Percentiles rank a stretch among this genome's conserved stretches.
phyloP scores from a whole-genome alignment of 345 rosid genomes.

The Bretschneidera sinensis region DNA sequence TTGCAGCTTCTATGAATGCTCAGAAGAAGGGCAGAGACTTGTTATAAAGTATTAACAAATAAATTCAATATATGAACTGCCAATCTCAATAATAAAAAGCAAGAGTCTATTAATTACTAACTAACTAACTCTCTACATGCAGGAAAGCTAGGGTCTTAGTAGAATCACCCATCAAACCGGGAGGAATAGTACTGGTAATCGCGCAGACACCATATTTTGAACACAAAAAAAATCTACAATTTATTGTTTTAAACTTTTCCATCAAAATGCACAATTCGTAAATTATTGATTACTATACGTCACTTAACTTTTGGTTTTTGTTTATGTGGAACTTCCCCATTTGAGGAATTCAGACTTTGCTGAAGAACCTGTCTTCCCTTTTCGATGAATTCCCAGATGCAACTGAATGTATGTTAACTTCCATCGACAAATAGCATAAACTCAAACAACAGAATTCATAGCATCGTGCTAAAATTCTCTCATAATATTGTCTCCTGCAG shows the following conservation, averaged over 20 bases:
- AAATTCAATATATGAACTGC: not conserved
- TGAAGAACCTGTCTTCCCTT: constrained; percentile 45
- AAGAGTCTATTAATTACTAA: not conserved
- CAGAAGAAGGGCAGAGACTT: constrained; percentile 31
- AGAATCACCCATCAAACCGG: constrained; percentile 82
- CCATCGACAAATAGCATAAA: not conserved
- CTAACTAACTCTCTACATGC: constrained; percentile 16
- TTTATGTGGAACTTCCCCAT: not conserved
- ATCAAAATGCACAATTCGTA: not conserved
- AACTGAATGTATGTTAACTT: constrained; percentile 49
- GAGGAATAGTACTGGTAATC: constrained; percentile 62
- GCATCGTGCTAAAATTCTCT: not conserved
- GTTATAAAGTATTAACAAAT: constrained; percentile 36
- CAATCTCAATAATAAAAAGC: not conserved
- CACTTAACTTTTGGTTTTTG: not conserved
- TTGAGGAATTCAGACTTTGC: constrained; percentile 33
- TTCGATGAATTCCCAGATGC: constrained; percentile 62
- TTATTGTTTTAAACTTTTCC: not conserved
- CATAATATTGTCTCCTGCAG: constrained; percentile 30
- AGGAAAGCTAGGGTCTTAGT: constrained; percentile 60
- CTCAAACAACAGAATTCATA: not conserved
- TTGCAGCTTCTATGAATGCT: constrained; percentile 74
- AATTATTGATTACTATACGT: not conserved
- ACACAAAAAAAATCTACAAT: too few species aligned
- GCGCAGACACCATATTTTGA: not conserved